Conservation (phyloP, 2,329 filamentous ascomycete species). For the Grosmannia clavigera region DNA sequence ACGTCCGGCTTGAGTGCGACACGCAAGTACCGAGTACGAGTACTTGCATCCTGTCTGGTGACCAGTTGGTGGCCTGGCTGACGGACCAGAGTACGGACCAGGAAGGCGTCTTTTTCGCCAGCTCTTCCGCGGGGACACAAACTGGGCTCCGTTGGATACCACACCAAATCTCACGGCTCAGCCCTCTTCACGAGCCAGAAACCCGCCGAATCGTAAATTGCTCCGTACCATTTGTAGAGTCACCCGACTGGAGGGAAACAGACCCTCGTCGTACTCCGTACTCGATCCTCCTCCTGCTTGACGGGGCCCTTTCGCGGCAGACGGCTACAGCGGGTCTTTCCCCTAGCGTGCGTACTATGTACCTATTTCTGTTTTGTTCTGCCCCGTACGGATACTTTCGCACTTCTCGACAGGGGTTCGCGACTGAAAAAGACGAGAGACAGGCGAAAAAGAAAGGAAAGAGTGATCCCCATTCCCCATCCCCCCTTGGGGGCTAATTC, state of each 20-base stretch:
- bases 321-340: background rate
- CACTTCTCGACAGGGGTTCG: background rate
- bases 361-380: background rate
- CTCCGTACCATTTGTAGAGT: too few relatives aligned
- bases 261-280: background rate
- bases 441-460: constrained; percentile 2
- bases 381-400: background rate
- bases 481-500: constrained; percentile 3
- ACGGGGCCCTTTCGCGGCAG: background rate
- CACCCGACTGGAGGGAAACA: background rate
- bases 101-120: background rate
- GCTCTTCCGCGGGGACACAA: too few relatives aligned
- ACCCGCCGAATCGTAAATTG: too few relatives aligned
- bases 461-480: constrained; percentile 7
- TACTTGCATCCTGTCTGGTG: too few relatives aligned
- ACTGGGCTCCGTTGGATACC: too few relatives aligned
- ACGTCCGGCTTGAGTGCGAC: too few relatives aligned
- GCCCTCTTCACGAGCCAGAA: too few relatives aligned
- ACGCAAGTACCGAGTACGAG: too few relatives aligned
- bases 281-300: background rate
- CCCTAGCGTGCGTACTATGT: background rate
- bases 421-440: background rate
- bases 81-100: background rate
- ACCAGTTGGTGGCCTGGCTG: too few relatives aligned
- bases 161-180: too few relatives aligned